Percentiles rank a stretch among this genome's conserved stretches.
These are phyloP conservation scores for Sporisorium exsertum DNA, from an alignment of 1,284 basidiomycete genomes.

Conservation along the genomic window DNA sequence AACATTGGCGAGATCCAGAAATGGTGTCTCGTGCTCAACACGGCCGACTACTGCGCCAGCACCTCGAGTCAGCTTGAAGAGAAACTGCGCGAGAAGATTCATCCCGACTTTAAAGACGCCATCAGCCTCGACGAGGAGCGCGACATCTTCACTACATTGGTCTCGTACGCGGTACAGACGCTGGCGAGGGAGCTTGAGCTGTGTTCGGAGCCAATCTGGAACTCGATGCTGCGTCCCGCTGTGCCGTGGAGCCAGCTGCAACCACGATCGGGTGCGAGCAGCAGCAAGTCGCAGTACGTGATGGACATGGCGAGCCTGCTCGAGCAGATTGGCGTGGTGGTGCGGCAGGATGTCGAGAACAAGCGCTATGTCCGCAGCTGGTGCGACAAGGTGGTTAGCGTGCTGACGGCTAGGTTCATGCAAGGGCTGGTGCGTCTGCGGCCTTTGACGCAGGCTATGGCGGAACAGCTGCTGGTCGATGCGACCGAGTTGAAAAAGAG, in stretches of 20 bases:
- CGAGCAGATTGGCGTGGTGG: slow-evolving; percentile 63
- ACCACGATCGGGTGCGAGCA: slow-evolving; percentile 1
- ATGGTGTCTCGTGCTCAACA: slow-evolving; percentile 83
- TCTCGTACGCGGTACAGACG: slow-evolving; percentile 55
- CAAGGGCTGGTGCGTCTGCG: slow-evolving; percentile 57
- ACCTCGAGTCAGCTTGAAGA: slow-evolving; percentile 94
- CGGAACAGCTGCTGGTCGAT: slow-evolving; percentile 60
- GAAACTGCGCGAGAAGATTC: slow-evolving; percentile 85
- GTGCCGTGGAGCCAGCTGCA: slow-evolving; percentile 57
- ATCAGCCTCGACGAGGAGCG: slow-evolving; percentile 86
- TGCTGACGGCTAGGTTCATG: slow-evolving; percentile 48
- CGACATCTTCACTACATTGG: slow-evolving; percentile 77
- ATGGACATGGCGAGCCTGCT: slow-evolving; percentile 59
- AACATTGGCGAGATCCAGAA: slow-evolving; percentile 55
- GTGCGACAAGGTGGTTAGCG: slow-evolving; percentile 64
- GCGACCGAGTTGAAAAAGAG: slow-evolving; percentile 47
- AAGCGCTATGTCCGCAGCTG: slow-evolving; percentile 65
- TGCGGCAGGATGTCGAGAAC: slow-evolving; percentile 67
- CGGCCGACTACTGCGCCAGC: slow-evolving; percentile 94
- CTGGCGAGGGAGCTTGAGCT: slow-evolving; percentile 56
- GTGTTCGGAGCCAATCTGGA: slow-evolving; percentile 62
- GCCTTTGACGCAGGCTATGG: slow-evolving; percentile 51
- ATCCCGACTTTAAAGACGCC: slow-evolving; percentile 78
- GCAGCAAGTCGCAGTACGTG: slow-evolving; percentile 55
- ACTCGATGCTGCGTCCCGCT: slow-evolving; percentile 60